phyloP scores from a whole-genome alignment of 1,139 yeast species.

The Taiozyma onychis region DNA sequence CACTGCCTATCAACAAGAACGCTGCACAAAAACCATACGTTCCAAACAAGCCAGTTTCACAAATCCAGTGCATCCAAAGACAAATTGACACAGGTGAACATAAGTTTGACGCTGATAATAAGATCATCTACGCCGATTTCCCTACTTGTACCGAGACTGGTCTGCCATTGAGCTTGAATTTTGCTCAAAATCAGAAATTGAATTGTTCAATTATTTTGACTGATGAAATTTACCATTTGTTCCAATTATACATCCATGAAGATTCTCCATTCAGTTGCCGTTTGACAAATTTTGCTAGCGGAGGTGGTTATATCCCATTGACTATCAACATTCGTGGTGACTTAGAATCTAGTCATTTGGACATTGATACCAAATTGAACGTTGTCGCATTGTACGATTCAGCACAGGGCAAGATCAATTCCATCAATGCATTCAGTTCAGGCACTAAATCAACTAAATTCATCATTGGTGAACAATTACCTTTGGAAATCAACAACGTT shows the following conservation, averaged over 20 bases:
- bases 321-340: conserved; percentile 64
- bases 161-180: conserved; percentile 47
- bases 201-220: conserved; percentile 59
- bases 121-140: conserved; percentile 53
- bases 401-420: conserved; percentile 36
- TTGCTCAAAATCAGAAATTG: conserved; percentile 46
- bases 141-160: conserved; percentile 64
- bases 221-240: conserved; percentile 67
- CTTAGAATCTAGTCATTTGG: conserved; percentile 64
- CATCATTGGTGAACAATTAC: conserved; percentile 60
- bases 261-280: conserved; percentile 74
- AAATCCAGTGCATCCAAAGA: conserved; percentile 58
- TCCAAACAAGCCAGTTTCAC: conserved; percentile 38
- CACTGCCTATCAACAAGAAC: conserved; percentile 21
- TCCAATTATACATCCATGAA: conserved; percentile 71
- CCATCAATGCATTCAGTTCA: conserved; percentile 59
- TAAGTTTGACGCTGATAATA: conserved; percentile 53
- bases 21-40: conserved; percentile 32
- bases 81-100: conserved; percentile 76
- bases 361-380: conserved; percentile 56
- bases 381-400: conserved; percentile 43
- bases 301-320: conserved; percentile 53
- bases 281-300: conserved; percentile 42
- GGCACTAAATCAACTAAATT: conserved; percentile 55
- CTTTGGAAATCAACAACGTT: conserved; percentile 51